Evolutionary conservation across 2,329 filamentous ascomycete genomes (phyloP), one percentile per base, ranked within the genome.

Genomic region (Huntiella decipiens): DNA sequence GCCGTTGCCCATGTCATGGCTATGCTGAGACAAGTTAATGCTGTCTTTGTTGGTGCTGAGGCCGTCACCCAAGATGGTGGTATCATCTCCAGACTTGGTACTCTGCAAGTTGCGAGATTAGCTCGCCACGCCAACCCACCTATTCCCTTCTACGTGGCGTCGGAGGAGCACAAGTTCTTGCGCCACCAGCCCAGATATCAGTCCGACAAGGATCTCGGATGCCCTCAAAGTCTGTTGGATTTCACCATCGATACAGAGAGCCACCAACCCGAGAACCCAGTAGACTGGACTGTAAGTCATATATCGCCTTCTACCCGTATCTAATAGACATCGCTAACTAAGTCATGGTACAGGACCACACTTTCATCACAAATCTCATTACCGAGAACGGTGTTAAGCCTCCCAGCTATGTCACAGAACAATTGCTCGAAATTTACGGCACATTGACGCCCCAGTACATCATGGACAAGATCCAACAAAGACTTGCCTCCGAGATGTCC

Each of bases 151-250:
- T 94, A 92, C 56, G 86, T 94, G 13, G 86, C 91, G 4, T 82
- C 82, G 1, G 91, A 98, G 66, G 92, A 83, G 55, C 91, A 98
- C 67, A 98, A 98, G 64, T 95, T 98, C 58, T 85, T 92, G 39
- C 73, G 86, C 55, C 71, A 91, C 46, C 22, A 46, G 19, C 84
- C 88, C 1, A 65, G 91, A 16, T 77, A 79, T 51, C 85, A 94
- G 61, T 44, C 40, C 28, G 51, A 52, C 37, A 75, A 79, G 49
- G 82, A 91, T 57, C 65, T 93, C 49, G 82, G 82, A 0, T 66
- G 93, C 53, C 73, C 80, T 57, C 85, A 94, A 61, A 71, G 75
- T 32, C 71, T 92, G 11, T 68, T 91, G 49, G 74, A 83, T 42
- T 92, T 91, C 59, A 69, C 68, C 54, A 74, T 73, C 1, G 66